Conservation (phyloP, 2,329 filamentous ascomycete species). For the Teratosphaeriaceae sp. region DNA sequence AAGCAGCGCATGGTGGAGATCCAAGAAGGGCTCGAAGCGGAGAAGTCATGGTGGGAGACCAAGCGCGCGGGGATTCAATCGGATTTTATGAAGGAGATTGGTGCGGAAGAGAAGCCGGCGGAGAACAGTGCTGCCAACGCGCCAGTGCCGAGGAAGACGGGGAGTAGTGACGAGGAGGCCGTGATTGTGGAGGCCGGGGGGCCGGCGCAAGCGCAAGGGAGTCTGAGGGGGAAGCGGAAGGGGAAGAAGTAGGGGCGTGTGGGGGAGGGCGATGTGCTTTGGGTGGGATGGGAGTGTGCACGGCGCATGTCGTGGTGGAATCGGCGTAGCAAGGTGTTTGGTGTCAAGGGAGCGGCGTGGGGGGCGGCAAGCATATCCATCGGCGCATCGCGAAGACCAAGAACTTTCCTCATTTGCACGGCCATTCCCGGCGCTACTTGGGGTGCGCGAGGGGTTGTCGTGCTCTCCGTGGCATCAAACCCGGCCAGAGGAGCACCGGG, state of each 20-base stretch:
- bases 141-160: slow-evolving; percentile 23
- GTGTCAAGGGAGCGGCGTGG: no score
- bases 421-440: no score
- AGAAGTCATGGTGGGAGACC: slow-evolving; percentile 92
- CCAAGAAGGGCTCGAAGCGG: slow-evolving; percentile 60
- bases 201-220: slow-evolving; percentile 35
- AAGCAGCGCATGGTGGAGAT: slow-evolving; percentile 70
- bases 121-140: slow-evolving; percentile 6
- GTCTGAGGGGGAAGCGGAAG: slow-evolving; percentile 50
- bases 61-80: slow-evolving; percentile 65
- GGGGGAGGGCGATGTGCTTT: background rate
- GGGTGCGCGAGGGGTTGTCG: no score
- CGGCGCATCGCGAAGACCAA: no score
- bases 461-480: no score
- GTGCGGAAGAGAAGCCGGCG: slow-evolving; percentile 31
- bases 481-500: no score
- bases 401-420: no score
- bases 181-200: slow-evolving; percentile 67
- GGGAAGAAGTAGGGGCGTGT: slow-evolving; percentile 54
- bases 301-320: background rate
- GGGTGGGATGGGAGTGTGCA: background rate
- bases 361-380: no score
- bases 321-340: no score
- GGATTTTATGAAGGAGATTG: slow-evolving; percentile 79
- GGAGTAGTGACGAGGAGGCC: slow-evolving; percentile 60